These are phyloP conservation scores for Tricholomella constricta DNA, from an alignment of 768 basidiomycete species.

Conservation along the genomic window DNA sequence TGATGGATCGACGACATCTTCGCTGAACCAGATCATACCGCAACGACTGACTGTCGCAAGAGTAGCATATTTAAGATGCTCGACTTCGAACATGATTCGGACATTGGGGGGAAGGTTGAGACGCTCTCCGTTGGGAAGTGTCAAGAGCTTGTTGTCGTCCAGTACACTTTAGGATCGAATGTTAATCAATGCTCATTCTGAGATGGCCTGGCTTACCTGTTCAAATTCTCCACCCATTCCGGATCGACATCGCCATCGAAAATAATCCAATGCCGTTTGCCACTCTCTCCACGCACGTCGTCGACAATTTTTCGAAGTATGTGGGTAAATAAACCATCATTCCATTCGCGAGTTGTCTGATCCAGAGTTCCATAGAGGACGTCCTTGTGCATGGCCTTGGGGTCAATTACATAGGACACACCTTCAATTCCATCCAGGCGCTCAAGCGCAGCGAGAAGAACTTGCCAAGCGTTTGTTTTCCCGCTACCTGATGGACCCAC, in stretches of 20 bases:
- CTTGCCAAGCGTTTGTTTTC: conserved; percentile 97
- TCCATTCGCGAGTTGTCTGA: conserved; percentile 98
- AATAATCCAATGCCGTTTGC: conserved; percentile 98
- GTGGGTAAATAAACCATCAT: conserved; percentile 97
- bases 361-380: conserved; percentile 97
- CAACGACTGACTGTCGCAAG: conserved; percentile 99
- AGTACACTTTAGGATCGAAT: conserved; percentile 66
- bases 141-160: conserved; percentile 97
- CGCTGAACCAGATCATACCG: conserved; percentile 99
- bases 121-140: conserved; percentile 96
- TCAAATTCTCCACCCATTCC: conserved; percentile 99
- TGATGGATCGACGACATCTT: conserved; percentile 85
- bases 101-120: conserved; percentile 96
- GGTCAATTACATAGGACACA: conserved; percentile 94
- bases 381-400: conserved; percentile 99
- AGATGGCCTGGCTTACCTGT: conserved; percentile 67
- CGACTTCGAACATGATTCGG: conserved; percentile 99
- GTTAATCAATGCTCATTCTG: conserved; percentile 1
- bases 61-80: conserved; percentile 95
- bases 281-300: conserved; percentile 96
- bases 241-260: conserved; percentile 99
- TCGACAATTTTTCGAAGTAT: conserved; percentile 97
- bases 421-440: conserved; percentile 91
- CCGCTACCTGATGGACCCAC: conserved; percentile 97
- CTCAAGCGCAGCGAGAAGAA: conserved; percentile 87